phyloP scores from a whole-genome alignment of 169 alveolate genomes.

The Plasmodium gaboni region DNA sequence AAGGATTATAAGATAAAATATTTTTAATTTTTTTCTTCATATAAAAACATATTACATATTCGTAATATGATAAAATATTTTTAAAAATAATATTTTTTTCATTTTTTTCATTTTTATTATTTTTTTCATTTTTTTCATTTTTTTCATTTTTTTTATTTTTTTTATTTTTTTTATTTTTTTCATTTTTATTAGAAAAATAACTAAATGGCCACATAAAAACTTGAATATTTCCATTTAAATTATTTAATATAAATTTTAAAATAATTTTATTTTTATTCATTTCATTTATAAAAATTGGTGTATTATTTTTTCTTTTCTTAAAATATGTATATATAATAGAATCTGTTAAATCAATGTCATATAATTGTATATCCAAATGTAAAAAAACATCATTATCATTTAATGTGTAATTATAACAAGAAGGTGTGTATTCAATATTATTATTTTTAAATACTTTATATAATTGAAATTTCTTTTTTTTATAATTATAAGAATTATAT shows the following conservation, averaged over 20 bases:
- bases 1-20: slow-evolving; percentile 14
- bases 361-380: slow-evolving; percentile 40
- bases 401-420: slow-evolving; percentile 39
- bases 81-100: not conserved
- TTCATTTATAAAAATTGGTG: slow-evolving; percentile 2
- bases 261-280: slow-evolving; percentile 32
- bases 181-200: slow-evolving; percentile 11
- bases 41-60: slow-evolving; percentile 8
- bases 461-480: slow-evolving; percentile 12
- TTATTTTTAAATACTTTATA: slow-evolving; percentile 27
- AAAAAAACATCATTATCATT: slow-evolving; percentile 12
- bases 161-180: slow-evolving; percentile 5
- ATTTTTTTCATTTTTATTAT: not conserved
- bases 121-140: slow-evolving; percentile 6
- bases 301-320: slow-evolving; percentile 3
- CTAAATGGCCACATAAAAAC: slow-evolving; percentile 60
- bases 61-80: slow-evolving; percentile 22
- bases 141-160: not conserved
- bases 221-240: slow-evolving; percentile 37
- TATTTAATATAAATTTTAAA: slow-evolving; percentile 43
- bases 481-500: slow-evolving; percentile 34
- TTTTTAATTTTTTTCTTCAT: slow-evolving; percentile 35
- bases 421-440: slow-evolving; percentile 28
- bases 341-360: slow-evolving; percentile 10
- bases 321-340: slow-evolving; percentile 16